A percentile compares a stretch with the other conserved stretches of the same genome.
Evolutionary conservation across 2,329 filamentous ascomycete genomes (phyloP).

Genomic region (Fusarium denticulatum): DNA sequence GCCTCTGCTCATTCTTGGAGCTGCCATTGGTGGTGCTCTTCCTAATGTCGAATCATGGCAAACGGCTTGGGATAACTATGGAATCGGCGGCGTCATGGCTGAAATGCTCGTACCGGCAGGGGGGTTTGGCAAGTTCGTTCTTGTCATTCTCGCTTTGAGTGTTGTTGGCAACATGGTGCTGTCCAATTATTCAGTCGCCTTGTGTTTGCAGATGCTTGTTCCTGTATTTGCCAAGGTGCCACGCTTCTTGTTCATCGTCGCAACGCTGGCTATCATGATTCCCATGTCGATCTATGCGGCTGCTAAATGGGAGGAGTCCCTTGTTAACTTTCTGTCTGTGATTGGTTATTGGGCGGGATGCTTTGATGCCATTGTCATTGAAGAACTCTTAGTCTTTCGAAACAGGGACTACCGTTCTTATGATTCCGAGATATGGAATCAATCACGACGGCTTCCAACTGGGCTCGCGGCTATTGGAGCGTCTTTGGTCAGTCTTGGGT

Average conservation of each 20-base stretch:
- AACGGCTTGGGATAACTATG: constrained; percentile 42
- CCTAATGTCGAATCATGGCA: constrained; percentile 46
- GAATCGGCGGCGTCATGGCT: constrained; percentile 46
- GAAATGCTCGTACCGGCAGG: constrained; percentile 47
- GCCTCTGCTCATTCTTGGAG: constrained; percentile 52
- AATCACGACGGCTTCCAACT: constrained; percentile 52
- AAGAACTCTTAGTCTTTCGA: constrained; percentile 57
- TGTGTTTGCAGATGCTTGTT: constrained; percentile 55
- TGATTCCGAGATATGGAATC: constrained; percentile 57
- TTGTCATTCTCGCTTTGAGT: constrained; percentile 47
- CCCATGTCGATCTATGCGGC: constrained; percentile 56
- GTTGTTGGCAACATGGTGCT: constrained; percentile 52
- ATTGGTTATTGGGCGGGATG: constrained; percentile 60
- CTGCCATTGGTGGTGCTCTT: constrained; percentile 50
- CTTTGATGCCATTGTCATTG: constrained; percentile 54
- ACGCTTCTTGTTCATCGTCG: constrained; percentile 54
- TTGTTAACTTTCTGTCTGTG: constrained; percentile 56
- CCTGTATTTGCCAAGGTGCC: constrained; percentile 54
- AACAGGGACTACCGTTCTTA: constrained; percentile 52
- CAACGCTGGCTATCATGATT: constrained; percentile 54
- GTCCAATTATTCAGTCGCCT: constrained; percentile 53
- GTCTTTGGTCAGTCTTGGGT: constrained; percentile 53
- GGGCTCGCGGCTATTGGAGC: constrained; percentile 57
- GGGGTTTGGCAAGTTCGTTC: constrained; percentile 50
- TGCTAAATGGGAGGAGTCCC: constrained; percentile 52